Evolutionary conservation across 164 flowering plant species (phyloP).

Genomic region (Magnolia changhungtana): DNA sequence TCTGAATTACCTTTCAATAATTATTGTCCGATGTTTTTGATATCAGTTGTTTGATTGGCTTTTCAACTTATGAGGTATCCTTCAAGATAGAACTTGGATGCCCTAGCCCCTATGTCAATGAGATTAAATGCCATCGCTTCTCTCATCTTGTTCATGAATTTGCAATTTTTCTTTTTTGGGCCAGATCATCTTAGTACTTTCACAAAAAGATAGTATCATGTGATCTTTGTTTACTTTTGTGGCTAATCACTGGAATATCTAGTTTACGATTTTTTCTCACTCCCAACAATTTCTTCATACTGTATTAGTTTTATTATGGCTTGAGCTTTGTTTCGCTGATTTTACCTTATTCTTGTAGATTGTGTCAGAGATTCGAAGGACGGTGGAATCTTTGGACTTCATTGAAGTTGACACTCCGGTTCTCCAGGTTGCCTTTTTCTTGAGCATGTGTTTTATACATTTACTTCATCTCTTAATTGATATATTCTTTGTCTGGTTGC

Average conservation of each 20-base stretch:
- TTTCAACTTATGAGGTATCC: too few relatives aligned
- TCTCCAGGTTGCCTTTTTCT: slow-evolving; percentile 52
- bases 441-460: not conserved
- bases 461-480: not conserved
- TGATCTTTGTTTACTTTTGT: not conserved
- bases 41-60: too few relatives aligned
- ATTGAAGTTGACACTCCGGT: slow-evolving; percentile 95
- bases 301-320: not conserved
- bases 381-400: slow-evolving; percentile 81
- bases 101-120: too few relatives aligned
- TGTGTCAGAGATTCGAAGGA: slow-evolving; percentile 82
- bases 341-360: slow-evolving; percentile 40
- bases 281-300: not conserved
- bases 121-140: too few relatives aligned
- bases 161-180: not conserved
- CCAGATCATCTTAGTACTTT: not conserved
- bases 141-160: not conserved
- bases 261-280: not conserved
- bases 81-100: too few relatives aligned
- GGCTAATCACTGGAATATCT: not conserved
- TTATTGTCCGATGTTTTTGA: too few relatives aligned
- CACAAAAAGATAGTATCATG: not conserved
- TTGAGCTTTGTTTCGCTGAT: slow-evolving; percentile 10
- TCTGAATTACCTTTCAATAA: too few relatives aligned
- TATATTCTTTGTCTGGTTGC: not conserved